Evolutionary conservation across 805 yeast species (phyloP), one percentile per base, ranked within the genome.

Genomic region (Yarrowia divulgata): DNA sequence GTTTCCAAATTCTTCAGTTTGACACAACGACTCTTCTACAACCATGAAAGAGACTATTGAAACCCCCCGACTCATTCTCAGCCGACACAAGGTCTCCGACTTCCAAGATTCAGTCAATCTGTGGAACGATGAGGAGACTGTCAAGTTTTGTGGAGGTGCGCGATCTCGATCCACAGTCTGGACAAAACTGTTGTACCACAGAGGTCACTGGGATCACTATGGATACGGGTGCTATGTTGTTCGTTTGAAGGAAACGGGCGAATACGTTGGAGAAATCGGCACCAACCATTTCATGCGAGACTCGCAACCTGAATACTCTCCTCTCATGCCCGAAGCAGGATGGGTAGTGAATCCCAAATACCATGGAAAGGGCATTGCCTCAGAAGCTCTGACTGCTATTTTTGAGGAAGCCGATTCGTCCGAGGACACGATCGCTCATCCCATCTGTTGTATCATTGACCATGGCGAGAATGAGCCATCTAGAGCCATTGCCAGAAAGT

Each of bases 221-320:
- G 66, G 66, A 32, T 60, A 60, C 34, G 66, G 66, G 10, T 60
- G 66, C 8, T 60, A 60, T 14, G 40, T 18, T 14, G 32, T 60
- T 6, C 39, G 52, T 3, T n/a, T 32, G 19, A 60, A 60, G 23
- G 50, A 43, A 14, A 60, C 52, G 9, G 66, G 66, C 12, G 52
- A 60, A 14, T 60, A 60, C 34, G 9, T 60, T 2, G 66, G 66
- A 2, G 66, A 60, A 14, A 60, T 60, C 19, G 66, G 66, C 4
- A 40, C 19, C 34, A 60, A 60, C 42, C 66, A 60, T 18, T 60
- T 60, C 32, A 60, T 60, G 66, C 50, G 66, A 34, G 66, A 60
- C 46, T 60, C 66, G 18, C 18, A 43, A n/a, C 66, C 66, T 9
- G 18, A 5, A 3, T 60, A 60, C 52, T 60, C 66, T n/a, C 52